phyloP scores from a whole-genome alignment of 305 asterid species.

The Nicotiana rustica region DNA sequence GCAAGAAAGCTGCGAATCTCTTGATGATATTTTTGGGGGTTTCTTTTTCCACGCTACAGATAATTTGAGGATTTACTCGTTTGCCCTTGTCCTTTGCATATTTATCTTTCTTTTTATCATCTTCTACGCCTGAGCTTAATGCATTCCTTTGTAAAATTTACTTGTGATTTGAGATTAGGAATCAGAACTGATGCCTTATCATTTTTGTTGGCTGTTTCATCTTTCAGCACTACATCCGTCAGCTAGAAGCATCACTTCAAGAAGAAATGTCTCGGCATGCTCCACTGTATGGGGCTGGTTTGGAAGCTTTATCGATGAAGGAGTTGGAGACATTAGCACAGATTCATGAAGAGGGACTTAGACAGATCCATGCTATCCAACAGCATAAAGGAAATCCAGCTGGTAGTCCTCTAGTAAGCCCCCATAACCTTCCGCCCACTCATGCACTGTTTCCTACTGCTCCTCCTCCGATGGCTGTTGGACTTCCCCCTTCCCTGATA shows the following conservation, averaged over 20 bases:
- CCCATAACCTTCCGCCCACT: conserved; percentile 59
- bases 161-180: neutral
- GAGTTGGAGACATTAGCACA: conserved; percentile 92
- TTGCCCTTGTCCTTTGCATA: conserved; percentile 1
- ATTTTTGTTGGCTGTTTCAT: neutral
- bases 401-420: conserved; percentile 70
- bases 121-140: neutral
- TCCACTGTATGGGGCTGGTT: conserved; percentile 92
- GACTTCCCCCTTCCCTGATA: conserved; percentile 62
- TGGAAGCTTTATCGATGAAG: conserved; percentile 84
- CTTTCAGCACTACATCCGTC: conserved; percentile 87
- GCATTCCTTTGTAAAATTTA: neutral
- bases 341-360: conserved; percentile 96
- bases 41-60: neutral
- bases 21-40: neutral
- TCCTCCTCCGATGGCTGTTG: conserved; percentile 77
- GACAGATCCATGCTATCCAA: conserved; percentile 87
- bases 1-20: neutral
- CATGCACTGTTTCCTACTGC: conserved; percentile 71
- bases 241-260: conserved; percentile 81
- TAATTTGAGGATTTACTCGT: neutral
- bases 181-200: neutral
- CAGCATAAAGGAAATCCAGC: conserved; percentile 77
- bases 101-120: neutral
- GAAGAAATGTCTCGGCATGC: conserved; percentile 99